Base-by-base conservation (phyloP, 495 filamentous ascomycete species). In the Pseudomonodictys pantanalensis region DNA sequence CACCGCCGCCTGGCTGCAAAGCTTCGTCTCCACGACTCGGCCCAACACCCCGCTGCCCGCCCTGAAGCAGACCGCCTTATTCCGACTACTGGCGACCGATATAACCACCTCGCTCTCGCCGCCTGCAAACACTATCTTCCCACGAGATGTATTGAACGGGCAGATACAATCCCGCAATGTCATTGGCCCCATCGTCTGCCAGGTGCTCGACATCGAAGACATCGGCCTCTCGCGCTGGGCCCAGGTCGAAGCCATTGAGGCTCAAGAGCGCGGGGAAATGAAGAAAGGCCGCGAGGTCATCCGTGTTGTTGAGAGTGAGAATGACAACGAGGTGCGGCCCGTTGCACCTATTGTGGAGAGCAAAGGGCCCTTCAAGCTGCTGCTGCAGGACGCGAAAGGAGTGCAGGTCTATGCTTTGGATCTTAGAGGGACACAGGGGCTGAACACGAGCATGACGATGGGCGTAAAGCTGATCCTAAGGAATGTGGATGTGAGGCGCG, bases 191-290 rank as follows among this genome's bases (percentile, higher is more conserved):
- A 77, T 92, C 6, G 78, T 84, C 0, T 85, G 93, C 5, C 93
- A 98, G 69, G 83, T 97, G 0, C 71, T 95, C 0, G 90, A 90
- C 44, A 79, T 97, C 17, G 88, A 92, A 66, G 91, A 96, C 66
- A 77, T 97, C 38, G 80, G 84, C 12, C 80, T 79, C 12, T 88
- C 86, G 64, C 78, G 86, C 20, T 92, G 91, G 87, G 85, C 87
- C 65, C 89, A 95, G 66, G 81, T 96, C 35, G 92, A 97, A 65
- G 83, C 83, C 20, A 78, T 97, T 23, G 93, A 98, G 71, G 84
- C 87, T 42, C 75, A 83, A 8, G 88, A 91, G 69, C 79, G 91
- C 7, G 92, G 92, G 2, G 93, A 97, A 71, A 82, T 80, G 32
- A 89, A 86, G 9, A 81, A 86, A 24, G 93, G 93, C 1, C 71